Evolutionary conservation across 2,329 filamentous ascomycete genomes (phyloP), one percentile per base, ranked within the genome.

Genomic region (Scedosporium boydii): DNA sequence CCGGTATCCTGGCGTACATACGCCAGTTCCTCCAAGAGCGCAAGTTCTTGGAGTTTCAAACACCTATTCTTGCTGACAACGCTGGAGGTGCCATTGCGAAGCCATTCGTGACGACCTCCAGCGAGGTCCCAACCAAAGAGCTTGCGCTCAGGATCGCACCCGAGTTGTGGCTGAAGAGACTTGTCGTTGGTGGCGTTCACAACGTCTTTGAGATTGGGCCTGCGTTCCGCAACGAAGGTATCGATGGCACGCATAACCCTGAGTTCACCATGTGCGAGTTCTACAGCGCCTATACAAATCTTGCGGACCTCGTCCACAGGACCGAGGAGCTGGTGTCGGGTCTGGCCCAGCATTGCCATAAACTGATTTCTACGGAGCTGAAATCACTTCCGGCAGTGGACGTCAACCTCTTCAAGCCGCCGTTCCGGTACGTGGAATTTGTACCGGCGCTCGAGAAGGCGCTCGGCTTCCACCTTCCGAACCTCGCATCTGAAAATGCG

Each of bases 211-310:
- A 99, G 75, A 93, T 99, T 66, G 95, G 95, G 0, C 88, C 91
- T 3, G 87, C 87, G 12, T 99, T 99, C 75, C 86, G 95, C 53
- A 99, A 99, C 72, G 95, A 99, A 77, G 91, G 91, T 73, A 77
- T 96, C 42, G 93, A 97, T 73, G 84, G 83, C 34, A 96, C 91
- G 0, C 95, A 99, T 73, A 99, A 99, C 71, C 93, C 95, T 0
- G 95, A 99, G 72, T 99, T 98, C 76, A 95, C 90, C 55, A 98
- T 91, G 64, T 98, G 93, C 78, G 95, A 99, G 76, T 98, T 96
- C 76, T 99, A 99, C 75, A 87, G 89, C 65, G 88, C 93, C 2
- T 96, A 93, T 69, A 86, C 88, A 64, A 89, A 88, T 66, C 81
- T 97, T 0, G 78, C 86, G 42, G 84, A 90, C 51, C 78, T 98